Percentiles rank a stretch among this genome's conserved stretches.
Evolutionary conservation across 2,329 filamentous ascomycete genomes (phyloP).

Genomic region (Gaeumannomyces sp.): DNA sequence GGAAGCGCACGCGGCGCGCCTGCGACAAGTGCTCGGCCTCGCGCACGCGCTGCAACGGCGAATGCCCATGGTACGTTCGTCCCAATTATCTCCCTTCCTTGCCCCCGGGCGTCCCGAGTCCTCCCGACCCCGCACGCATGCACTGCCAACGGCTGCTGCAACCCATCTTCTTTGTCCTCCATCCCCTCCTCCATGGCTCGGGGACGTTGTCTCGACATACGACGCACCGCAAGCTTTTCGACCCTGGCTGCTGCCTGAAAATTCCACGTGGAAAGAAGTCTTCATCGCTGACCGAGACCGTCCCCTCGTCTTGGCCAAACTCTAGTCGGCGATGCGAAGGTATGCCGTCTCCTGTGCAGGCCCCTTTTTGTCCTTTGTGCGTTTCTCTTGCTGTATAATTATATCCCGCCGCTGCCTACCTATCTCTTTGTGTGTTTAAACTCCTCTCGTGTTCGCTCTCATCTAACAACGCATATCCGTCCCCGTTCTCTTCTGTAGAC

Average conservation of each 20-base stretch:
- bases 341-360: constrained; percentile 21
- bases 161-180: background rate
- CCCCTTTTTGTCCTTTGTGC: background rate
- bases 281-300: background rate
- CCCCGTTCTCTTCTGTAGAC: constrained; percentile 18
- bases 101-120: background rate
- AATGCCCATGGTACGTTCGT: constrained; percentile 30
- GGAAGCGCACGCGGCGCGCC: constrained; percentile 24
- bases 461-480: background rate
- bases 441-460: background rate
- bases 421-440: constrained; percentile 14
- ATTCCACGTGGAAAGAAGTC: background rate
- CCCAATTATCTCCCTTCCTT: background rate
- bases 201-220: background rate
- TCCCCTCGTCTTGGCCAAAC: background rate
- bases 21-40: constrained; percentile 33
- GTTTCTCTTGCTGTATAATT: background rate
- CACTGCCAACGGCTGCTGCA: background rate
- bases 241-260: too few species aligned
- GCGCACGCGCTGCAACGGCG: constrained; percentile 36
- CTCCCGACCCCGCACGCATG: background rate
- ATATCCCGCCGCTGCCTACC: background rate
- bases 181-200: background rate
- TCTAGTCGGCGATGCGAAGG: constrained; percentile 30
- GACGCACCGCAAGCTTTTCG: background rate